Base-by-base conservation (phyloP, 768 basidiomycete species). In the Lanmaoa rubissima region DNA sequence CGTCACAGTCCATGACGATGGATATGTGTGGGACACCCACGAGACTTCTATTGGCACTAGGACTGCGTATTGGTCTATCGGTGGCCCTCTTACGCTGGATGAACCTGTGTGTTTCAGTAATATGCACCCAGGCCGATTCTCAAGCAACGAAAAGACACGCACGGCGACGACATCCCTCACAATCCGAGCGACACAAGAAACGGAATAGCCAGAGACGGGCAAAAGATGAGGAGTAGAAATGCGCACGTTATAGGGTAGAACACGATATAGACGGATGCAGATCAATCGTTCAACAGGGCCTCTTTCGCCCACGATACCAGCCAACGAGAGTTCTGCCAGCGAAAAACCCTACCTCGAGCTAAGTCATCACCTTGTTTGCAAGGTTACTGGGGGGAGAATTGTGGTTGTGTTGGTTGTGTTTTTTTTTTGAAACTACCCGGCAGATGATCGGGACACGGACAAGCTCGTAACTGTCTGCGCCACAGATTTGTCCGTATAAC, bases 401-500 rank as follows among this genome's bases (percentile, higher is more conserved):
- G n/a, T n/a, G n/a, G n/a, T n/a, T n/a, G n/a, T n/a, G n/a, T n/a
- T n/a, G n/a, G n/a, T n/a, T n/a, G n/a, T n/a, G n/a, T n/a, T n/a
- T n/a, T n/a, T n/a, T n/a, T n/a, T n/a, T n/a, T n/a, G n/a, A n/a
- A n/a, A n/a, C n/a, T n/a, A n/a, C n/a, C n/a, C n/a, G n/a, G n/a
- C n/a, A n/a, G n/a, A n/a, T n/a, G n/a, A n/a, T n/a, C n/a, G n/a
- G n/a, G n/a, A n/a, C n/a, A n/a, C n/a, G n/a, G n/a, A n/a, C n/a
- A n/a, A n/a, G n/a, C n/a, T n/a, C n/a, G n/a, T n/a, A n/a, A n/a
- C n/a, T n/a, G 85, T 45, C 75, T 93, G 12, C 82, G 86, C 53
- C 78, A 82, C 44, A 83, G 80, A 58, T 94, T 81, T 67, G 77
- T 85, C 11, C 78, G 0, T 94, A 88, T 67, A 83, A 80, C 64